Evolutionary conservation across 805 yeast genomes (phyloP).

Genomic region (Starmerella potacharoeniae): DNA sequence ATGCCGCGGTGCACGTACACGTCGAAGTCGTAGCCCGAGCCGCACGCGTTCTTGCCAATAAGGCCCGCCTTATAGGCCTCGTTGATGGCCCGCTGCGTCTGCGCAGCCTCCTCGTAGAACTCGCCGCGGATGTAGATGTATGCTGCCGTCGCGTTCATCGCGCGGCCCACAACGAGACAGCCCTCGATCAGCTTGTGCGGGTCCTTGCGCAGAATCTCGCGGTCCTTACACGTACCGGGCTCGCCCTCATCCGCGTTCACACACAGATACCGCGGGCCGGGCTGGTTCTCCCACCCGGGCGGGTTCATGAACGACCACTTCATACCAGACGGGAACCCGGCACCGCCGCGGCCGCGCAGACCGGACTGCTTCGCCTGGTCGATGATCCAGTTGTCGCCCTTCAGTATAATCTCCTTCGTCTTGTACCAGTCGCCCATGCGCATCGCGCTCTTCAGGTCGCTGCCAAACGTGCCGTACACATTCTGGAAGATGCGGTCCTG

Average conservation of each 20-base stretch:
- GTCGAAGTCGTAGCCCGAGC: conserved; percentile 75
- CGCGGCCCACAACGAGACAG: conserved; percentile 80
- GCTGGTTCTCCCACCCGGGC: conserved; percentile 86
- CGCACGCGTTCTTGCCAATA: conserved; percentile 77
- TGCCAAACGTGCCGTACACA: conserved; percentile 63
- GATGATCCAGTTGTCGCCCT: conserved; percentile 84
- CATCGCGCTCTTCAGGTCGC: conserved; percentile 60
- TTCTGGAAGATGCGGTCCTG: conserved; percentile 82
- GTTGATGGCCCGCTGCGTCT: conserved; percentile 69
- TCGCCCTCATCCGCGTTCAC: conserved; percentile 93
- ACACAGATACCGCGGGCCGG: conserved; percentile 79
- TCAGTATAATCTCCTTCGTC: conserved; percentile 70
- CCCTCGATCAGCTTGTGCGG: conserved; percentile 89
- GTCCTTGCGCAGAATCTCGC: conserved; percentile 82
- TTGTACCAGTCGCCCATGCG: conserved; percentile 87
- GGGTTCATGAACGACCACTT: conserved; percentile 94
- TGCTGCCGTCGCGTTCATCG: conserved; percentile 89
- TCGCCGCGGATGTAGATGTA: conserved; percentile 87
- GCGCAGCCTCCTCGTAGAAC: conserved; percentile 68
- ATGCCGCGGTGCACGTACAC: conserved; percentile 79
- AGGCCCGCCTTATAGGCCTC: conserved; percentile 76
- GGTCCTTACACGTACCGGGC: conserved; percentile 88
- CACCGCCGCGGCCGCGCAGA: conserved; percentile 86
- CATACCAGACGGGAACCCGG: conserved; percentile 84
- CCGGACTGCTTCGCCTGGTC: conserved; percentile 79